These are phyloP conservation scores for Fusarium graminum DNA, from an alignment of 2,329 filamentous ascomycete genomes.

Conservation along the genomic window DNA sequence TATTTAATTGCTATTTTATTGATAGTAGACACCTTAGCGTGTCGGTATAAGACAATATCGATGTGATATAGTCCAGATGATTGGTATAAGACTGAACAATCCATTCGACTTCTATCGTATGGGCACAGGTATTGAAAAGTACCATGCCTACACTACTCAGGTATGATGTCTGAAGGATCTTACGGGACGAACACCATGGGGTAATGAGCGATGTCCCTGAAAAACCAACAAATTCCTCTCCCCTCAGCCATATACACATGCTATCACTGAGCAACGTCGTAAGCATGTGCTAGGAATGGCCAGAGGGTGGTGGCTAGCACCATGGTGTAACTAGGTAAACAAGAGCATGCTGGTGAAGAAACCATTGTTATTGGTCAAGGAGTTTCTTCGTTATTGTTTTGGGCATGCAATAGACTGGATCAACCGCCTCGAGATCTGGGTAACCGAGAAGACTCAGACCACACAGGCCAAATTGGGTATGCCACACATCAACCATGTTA, in stretches of 20 bases:
- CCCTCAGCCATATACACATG: constrained; percentile 79
- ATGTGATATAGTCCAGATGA: constrained; percentile 1
- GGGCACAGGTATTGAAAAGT: not conserved
- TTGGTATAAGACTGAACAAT: not conserved
- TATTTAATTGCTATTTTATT: not conserved
- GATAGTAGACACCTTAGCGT: not conserved
- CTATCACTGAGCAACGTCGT: constrained; percentile 62
- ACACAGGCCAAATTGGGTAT: constrained; percentile 89
- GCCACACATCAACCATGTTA: constrained; percentile 97
- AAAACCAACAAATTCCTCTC: constrained; percentile 59
- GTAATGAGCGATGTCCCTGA: constrained; percentile 46
- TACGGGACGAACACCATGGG: constrained; percentile 47
- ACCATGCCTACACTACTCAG: not conserved
- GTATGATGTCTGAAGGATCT: constrained; percentile 48
- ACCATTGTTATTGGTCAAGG: constrained; percentile 55
- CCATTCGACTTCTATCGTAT: not conserved
- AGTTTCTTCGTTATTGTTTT: constrained; percentile 73
- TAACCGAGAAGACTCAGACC: constrained; percentile 87
- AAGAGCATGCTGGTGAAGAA: not conserved
- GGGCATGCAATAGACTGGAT: constrained; percentile 90
- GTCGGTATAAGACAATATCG: not conserved
- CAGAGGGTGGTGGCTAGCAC: constrained; percentile 61
- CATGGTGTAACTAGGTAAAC: not conserved
- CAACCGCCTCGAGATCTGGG: constrained; percentile 81
- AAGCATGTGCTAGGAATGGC: constrained; percentile 78